Evolutionary conservation across 148 eudicot genomes (phyloP).

Genomic region (Mesembryanthemum crystallinum): DNA sequence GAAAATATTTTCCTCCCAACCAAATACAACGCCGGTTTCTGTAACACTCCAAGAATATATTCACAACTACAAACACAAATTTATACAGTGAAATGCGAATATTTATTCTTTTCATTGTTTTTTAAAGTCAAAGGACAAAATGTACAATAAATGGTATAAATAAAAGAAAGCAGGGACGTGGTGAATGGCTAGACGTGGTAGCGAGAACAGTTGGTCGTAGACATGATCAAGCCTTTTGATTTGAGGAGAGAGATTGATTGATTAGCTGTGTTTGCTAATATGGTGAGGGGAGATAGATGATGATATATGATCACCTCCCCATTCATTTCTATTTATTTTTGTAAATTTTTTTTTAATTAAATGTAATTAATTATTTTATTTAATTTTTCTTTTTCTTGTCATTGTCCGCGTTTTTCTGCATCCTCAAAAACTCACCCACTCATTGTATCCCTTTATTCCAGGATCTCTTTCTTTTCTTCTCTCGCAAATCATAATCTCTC

Average conservation of each 20-base stretch:
- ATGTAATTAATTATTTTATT: background rate
- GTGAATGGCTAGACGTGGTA: conserved; percentile 27
- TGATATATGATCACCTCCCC: background rate
- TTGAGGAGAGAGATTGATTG: background rate
- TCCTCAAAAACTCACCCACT: conserved; percentile 29
- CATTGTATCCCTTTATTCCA: conserved; percentile 35
- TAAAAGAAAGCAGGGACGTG: conserved; percentile 24
- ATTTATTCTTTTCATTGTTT: background rate
- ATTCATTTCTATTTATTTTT: background rate
- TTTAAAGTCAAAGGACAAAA: background rate
- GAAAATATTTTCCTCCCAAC: too few relatives aligned
- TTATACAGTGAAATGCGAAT: background rate
- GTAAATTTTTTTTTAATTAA: background rate
- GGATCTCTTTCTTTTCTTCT: conserved; percentile 32
- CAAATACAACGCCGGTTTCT: too few relatives aligned
- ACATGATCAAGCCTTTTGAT: conserved; percentile 26
- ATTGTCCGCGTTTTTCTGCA: conserved; percentile 41
- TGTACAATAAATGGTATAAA: background rate
- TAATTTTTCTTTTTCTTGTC: conserved; percentile 11
- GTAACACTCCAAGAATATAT: background rate
- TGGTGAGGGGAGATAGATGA: too few relatives aligned
- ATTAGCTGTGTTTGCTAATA: conserved; percentile 6
- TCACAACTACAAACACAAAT: background rate
- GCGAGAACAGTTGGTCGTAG: conserved; percentile 35
- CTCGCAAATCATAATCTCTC: conserved; percentile 13